Conservation (phyloP, 2,329 filamentous ascomycete genomes). For the Diaporthe citrichinensis region DNA sequence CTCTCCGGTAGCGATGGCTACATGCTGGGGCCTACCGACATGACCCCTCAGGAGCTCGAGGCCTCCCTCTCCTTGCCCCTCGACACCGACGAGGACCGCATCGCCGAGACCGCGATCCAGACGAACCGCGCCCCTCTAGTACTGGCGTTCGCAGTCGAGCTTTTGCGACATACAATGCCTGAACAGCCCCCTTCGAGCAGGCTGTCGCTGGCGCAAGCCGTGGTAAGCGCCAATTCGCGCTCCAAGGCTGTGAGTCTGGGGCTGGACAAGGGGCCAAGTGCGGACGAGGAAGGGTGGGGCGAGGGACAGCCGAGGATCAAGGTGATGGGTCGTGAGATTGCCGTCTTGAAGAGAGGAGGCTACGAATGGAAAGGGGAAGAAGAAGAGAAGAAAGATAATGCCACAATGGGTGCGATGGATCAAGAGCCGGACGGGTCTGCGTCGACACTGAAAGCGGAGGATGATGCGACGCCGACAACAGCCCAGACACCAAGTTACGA, state of each 20-base stretch:
- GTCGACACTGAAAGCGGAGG: conserved; percentile 42
- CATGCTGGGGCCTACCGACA: conserved; percentile 49
- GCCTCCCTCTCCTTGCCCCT: conserved; percentile 72
- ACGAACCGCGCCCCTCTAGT: conserved; percentile 89
- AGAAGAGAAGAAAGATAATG: conserved; percentile 38
- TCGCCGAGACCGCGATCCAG: conserved; percentile 71
- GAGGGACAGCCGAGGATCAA: conserved; percentile 81
- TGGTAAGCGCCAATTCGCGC: conserved; percentile 85
- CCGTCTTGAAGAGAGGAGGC: conserved; percentile 82
- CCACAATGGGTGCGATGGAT: background rate
- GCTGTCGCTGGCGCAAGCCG: conserved; percentile 85
- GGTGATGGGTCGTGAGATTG: conserved; percentile 80
- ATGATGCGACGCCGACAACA: conserved; percentile 42
- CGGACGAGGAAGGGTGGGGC: conserved; percentile 80
- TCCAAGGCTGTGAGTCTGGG: conserved; percentile 83
- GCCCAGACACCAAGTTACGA: conserved; percentile 45
- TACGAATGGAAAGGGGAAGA: conserved; percentile 72
- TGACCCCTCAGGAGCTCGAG: conserved; percentile 72
- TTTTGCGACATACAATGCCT: conserved; percentile 86
- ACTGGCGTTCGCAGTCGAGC: conserved; percentile 81
- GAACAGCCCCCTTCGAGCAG: conserved; percentile 88
- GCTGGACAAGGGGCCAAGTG: conserved; percentile 74
- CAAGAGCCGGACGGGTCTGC: conserved; percentile 40
- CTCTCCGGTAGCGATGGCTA: conserved; percentile 46
- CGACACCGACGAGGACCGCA: conserved; percentile 68